Evolutionary conservation across 129 eudicot genomes (phyloP).

Genomic region (Flaveria linearis): DNA sequence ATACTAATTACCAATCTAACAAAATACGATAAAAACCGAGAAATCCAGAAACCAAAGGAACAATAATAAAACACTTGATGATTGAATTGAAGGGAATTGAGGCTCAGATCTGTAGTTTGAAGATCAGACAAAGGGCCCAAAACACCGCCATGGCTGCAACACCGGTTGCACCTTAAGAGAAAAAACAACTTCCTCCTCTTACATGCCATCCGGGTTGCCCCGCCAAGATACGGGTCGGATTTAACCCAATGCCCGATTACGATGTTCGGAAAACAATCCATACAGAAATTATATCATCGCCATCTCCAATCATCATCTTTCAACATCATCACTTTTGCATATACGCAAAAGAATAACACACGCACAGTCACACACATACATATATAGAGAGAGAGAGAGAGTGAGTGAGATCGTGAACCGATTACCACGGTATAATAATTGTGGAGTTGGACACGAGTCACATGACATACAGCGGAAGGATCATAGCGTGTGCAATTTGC

Average conservation of each 20-base stretch:
- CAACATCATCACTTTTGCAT: not conserved
- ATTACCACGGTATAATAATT: not conserved
- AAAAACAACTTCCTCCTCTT: not conserved
- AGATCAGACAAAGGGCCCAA: conserved; percentile 23
- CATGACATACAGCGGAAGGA: not conserved
- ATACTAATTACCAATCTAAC: not conserved
- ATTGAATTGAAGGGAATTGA: not conserved
- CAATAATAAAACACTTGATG: not conserved
- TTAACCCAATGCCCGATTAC: conserved; percentile 16
- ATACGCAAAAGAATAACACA: not conserved
- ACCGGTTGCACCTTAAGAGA: conserved; percentile 25
- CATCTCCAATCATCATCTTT: not conserved
- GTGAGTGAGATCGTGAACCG: not conserved
- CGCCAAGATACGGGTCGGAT: conserved; percentile 39
- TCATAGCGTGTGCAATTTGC: not conserved
- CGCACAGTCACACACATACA: not conserved
- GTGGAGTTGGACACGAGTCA: not conserved
- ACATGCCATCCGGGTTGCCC: conserved; percentile 47
- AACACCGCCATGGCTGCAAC: conserved; percentile 50
- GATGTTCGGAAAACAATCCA: conserved; percentile 22
- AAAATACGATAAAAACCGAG: not conserved
- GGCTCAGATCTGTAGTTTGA: conserved; percentile 41
- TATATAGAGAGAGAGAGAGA: conserved; percentile 10
- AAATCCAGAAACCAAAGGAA: not conserved
- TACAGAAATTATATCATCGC: conserved; percentile 21